These are phyloP conservation scores for Pythium phragmiticola DNA, from an alignment of 352 stramenopile genomes.

Conservation along the genomic window DNA sequence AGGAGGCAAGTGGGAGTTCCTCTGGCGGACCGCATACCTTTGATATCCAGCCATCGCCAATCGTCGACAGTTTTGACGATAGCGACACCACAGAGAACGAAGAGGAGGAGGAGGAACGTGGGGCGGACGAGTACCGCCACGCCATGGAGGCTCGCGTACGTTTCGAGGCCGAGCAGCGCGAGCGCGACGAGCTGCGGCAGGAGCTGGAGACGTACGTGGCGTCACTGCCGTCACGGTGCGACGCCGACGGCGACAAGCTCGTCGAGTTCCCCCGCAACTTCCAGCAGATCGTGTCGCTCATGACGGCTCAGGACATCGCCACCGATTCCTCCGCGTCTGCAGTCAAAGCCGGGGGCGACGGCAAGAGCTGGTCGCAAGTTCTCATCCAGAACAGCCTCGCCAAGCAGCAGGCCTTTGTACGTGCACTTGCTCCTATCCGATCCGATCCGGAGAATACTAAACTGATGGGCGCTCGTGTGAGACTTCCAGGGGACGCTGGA, in stretches of 20 bases:
- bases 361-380: slow-evolving; percentile 55
- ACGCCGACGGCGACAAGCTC: slow-evolving; percentile 48
- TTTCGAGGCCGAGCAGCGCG: slow-evolving; percentile 32
- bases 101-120: slow-evolving; percentile 10
- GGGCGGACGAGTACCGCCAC: slow-evolving; percentile 30
- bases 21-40: slow-evolving; percentile 6
- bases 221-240: slow-evolving; percentile 35
- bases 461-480: not conserved
- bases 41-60: slow-evolving; percentile 5
- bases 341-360: not conserved
- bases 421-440: not conserved
- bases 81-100: not conserved
- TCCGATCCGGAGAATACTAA: no score
- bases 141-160: slow-evolving; percentile 11
- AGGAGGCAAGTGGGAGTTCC: not conserved
- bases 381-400: slow-evolving; percentile 61
- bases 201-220: slow-evolving; percentile 51
- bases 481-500: slow-evolving; percentile 40
- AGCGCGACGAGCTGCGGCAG: slow-evolving; percentile 36
- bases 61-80: not conserved
- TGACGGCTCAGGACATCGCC: slow-evolving; percentile 55
- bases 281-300: slow-evolving; percentile 59
- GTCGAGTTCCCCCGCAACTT: slow-evolving; percentile 66
- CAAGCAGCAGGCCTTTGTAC: slow-evolving; percentile 61
- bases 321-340: slow-evolving; percentile 17